Conservation (phyloP, 2,329 filamentous ascomycete genomes). For the Xylaria digitata region DNA sequence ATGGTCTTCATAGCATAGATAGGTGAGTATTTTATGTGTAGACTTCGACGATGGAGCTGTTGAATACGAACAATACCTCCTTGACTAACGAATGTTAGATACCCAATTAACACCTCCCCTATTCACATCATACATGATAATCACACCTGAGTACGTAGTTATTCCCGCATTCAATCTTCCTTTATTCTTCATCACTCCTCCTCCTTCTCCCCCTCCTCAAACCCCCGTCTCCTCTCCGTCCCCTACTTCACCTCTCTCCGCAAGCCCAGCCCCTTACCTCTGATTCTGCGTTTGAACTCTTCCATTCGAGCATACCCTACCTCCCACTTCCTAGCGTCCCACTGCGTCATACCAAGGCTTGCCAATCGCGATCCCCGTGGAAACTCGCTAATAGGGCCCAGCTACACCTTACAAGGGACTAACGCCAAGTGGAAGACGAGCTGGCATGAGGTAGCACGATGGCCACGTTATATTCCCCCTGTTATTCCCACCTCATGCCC, state of each 20-base stretch:
- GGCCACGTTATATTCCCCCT: conserved; percentile 15
- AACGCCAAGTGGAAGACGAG: conserved; percentile 1
- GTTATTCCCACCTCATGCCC: conserved; percentile 6
- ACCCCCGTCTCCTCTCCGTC: not conserved
- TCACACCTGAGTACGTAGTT: not conserved
- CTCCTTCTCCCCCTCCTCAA: not conserved
- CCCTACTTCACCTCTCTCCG: not conserved
- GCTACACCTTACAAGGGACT: not conserved
- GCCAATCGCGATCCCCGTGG: not conserved
- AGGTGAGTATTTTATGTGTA: not conserved
- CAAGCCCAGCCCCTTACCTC: not conserved
- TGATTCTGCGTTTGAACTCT: conserved; percentile 3
- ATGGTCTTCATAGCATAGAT: not conserved
- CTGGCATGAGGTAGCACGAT: not conserved
- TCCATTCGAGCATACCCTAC: not conserved
- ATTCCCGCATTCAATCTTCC: not conserved
- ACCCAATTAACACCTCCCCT: no score
- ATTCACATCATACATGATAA: no score
- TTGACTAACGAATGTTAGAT: not conserved
- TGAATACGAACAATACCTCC: not conserved
- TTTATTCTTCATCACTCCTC: not conserved
- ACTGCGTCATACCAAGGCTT: conserved; percentile 5
- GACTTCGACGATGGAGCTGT: not conserved
- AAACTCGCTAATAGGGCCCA: not conserved
- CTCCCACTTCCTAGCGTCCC: conserved; percentile 8